These are phyloP conservation scores for Tinospora cordifolia DNA, from an alignment of 164 flowering plant species.

Conservation along the genomic window DNA sequence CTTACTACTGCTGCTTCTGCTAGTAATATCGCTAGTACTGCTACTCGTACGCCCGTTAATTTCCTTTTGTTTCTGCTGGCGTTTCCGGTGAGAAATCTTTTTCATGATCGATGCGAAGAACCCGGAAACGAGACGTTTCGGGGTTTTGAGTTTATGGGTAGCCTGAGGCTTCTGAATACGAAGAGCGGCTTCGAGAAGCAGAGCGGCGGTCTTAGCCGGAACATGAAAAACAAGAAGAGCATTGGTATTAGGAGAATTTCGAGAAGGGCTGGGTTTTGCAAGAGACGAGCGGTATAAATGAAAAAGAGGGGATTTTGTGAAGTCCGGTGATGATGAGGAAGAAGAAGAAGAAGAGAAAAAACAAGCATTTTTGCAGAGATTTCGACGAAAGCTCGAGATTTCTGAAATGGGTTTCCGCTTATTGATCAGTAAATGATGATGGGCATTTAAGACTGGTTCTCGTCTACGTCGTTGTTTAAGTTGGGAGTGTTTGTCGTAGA, in stretches of 20 bases:
- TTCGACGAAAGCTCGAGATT: constrained; percentile 9
- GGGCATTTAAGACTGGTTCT: constrained; percentile 4
- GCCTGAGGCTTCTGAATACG: constrained; percentile 43
- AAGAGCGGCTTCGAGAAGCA: constrained; percentile 66
- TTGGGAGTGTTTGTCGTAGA: constrained; percentile 36
- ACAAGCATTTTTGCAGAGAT: constrained; percentile 46
- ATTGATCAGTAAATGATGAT: constrained; percentile 24
- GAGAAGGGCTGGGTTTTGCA: constrained; percentile 31
- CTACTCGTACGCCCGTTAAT: constrained; percentile 16
- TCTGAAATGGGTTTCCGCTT: constrained; percentile 36
- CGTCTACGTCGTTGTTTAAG: constrained; percentile 19
- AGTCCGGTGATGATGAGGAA: constrained; percentile 47
- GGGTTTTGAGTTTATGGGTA: constrained; percentile 22
- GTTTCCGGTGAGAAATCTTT: constrained; percentile 34
- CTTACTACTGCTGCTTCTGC: too few relatives aligned
- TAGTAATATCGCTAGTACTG: background rate
- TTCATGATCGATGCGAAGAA: constrained; percentile 55
- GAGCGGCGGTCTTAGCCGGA: constrained; percentile 56
- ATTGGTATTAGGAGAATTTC: constrained; percentile 15
- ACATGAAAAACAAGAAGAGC: constrained; percentile 41
- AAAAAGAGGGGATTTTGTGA: constrained; percentile 40
- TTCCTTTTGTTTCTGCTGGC: constrained; percentile 11
- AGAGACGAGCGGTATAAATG: constrained; percentile 27
- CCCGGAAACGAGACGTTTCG: constrained; percentile 34
- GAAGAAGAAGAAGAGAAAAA: constrained; percentile 33